Evolutionary conservation across 2,329 filamentous ascomycete genomes (phyloP), one percentile per base, ranked within the genome.

Genomic region (Nothopassalora personata): DNA sequence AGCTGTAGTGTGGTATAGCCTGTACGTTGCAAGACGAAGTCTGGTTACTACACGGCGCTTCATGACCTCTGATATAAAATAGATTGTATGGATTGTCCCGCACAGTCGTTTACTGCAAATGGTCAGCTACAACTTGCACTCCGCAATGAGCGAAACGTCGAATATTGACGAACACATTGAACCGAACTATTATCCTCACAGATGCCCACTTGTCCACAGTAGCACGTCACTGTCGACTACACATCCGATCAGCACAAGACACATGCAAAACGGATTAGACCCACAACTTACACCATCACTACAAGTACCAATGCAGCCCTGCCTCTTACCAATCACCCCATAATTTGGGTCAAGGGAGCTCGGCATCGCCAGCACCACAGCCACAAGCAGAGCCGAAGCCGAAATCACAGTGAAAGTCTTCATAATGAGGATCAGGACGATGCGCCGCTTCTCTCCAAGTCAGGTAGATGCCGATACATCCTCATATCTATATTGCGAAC

Each of bases 1-100:
- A 79, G 65, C 65, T 81, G 51, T 80, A 63, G 56, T 15, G n/a
- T 43, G 30, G 3, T 23, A 23, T 3, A 23, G 23, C 23, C 23
- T 23, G 23, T 23, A 23, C 23, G 2, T 23, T 23, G 23, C 23
- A 23, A 23, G 23, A 23, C 23, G 23, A 23, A 23, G 23, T 23
- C 23, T 23, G 23, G 23, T 23, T 23, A 23, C 23, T 23, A 23
- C 23, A 23, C 23, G 23, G 23, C 23, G 23, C 23, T 23, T 23
- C 23, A 23, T 23, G 2, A 23, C 23, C 23, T 23, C 23, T 23
- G 23, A 23, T 23, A 23, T 3, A 23, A 23, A 23, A 23, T 23
- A 23, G 2, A 23, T 23, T 23, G 23, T 3, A 23, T 23, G 23
- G 23, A 23, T 23, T 23, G 23, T 23, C 23, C 23, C 1, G 23